phyloP scores from a whole-genome alignment of 2,329 filamentous ascomycete genomes.

The Phoma sp. region DNA sequence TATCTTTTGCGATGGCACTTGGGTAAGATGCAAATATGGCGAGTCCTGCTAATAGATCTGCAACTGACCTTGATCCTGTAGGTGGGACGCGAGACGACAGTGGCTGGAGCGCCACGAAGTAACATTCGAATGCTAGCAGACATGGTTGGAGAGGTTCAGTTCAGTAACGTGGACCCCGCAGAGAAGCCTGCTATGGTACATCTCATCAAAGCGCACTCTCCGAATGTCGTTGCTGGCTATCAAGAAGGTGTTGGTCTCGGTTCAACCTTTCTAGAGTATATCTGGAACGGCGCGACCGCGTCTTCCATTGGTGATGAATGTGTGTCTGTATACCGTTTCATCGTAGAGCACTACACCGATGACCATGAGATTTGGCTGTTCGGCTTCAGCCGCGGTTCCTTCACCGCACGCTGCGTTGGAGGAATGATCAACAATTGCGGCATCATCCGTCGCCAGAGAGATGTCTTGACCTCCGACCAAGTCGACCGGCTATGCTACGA shows the following conservation, averaged over 20 bases:
- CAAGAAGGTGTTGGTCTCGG: conserved; percentile 47
- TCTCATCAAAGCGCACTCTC: conserved; percentile 20
- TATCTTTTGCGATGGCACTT: conserved; percentile 46
- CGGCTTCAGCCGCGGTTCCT: conserved; percentile 55
- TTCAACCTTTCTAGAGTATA: conserved; percentile 44
- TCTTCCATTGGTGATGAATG: conserved; percentile 46
- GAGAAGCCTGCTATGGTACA: conserved; percentile 29
- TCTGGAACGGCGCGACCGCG: conserved; percentile 46
- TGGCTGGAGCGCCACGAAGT: conserved; percentile 34
- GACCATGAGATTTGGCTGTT: conserved; percentile 54
- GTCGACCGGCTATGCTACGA: conserved; percentile 37
- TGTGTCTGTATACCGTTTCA: conserved; percentile 43
- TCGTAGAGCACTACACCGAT: conserved; percentile 41
- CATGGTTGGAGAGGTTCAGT: conserved; percentile 38
- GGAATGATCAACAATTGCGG: conserved; percentile 54
- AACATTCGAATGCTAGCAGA: conserved; percentile 43
- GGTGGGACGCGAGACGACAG: conserved; percentile 40
- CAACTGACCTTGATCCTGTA: not conserved
- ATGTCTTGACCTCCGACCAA: conserved; percentile 13
- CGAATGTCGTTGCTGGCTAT: conserved; percentile 41
- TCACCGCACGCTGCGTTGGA: conserved; percentile 51
- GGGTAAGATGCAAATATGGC: conserved; percentile 21
- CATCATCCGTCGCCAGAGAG: conserved; percentile 38
- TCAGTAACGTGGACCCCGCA: conserved; percentile 10
- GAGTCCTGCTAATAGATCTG: not conserved